Evolutionary conservation across 306 rosid species (phyloP), one percentile per base, ranked within the genome.

Genomic region (Ormosia emarginata): DNA sequence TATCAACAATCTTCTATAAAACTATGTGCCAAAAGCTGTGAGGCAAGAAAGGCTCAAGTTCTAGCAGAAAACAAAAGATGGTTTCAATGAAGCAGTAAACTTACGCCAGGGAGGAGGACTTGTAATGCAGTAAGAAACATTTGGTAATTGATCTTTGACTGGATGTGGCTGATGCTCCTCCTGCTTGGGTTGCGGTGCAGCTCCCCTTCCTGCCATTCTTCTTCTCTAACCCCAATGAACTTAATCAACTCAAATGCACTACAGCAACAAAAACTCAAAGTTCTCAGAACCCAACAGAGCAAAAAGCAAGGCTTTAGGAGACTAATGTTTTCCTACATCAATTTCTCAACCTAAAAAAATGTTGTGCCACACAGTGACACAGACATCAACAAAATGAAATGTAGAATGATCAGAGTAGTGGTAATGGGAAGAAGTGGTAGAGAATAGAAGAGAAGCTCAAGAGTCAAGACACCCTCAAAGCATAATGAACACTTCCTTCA

Each of bases 21-120:
- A 40, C 55, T 40, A 17, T 9, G 39, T 13, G 6, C 30, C 18
- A 52, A 24, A 24, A 50, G 24, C 24, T 24, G 24, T 24, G 24
- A 24, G 24, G 24, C 24, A 29, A n/a, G 13, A 62, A 36, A 67
- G 32, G 57, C 29, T 18, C 3, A 61, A 40, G 34, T 5, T 72
- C 43, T 34, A 36, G 29, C 59, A 58, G 56, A 62, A 41, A 37
- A 2, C 4, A 5, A 57, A 46, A 75, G 33, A n/a, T 3, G 43
- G 18, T 12, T 24, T 0, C 17, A 76, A 76, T 39, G 39, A 37
- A 69, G 66, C 63, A 61, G 67, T 79, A 64, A 37, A 89, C 97
- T 90, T 75, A 95, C 99, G 99, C 98, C 99, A 95, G 2, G 99
- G 98, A 70, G 99, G 99, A 86, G 98, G 99, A 88, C 99, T 95